Evolutionary conservation across 805 yeast species (phyloP).

Genomic region (Sugiyamaella americana): DNA sequence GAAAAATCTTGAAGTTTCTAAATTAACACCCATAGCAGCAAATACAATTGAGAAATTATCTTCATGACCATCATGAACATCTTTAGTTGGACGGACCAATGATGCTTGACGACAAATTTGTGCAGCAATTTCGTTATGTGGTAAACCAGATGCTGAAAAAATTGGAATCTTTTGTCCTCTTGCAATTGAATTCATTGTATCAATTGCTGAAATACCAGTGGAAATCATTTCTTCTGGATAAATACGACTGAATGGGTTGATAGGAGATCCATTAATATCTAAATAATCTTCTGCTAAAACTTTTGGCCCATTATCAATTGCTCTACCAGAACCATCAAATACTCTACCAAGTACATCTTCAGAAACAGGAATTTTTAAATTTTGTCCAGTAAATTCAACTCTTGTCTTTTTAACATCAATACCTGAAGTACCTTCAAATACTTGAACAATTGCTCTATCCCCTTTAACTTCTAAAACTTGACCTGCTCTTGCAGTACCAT

Average conservation of each 20-base stretch:
- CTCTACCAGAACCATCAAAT: constrained; percentile 98
- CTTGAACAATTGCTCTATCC: constrained; percentile 95
- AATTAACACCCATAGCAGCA: constrained; percentile 99
- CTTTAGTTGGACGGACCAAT: constrained; percentile 97
- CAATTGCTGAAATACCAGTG: constrained; percentile 97
- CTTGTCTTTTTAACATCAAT: constrained; percentile 96
- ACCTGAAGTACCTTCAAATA: constrained; percentile 98
- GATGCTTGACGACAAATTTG: constrained; percentile 99
- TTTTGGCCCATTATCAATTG: constrained; percentile 96
- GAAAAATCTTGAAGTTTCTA: constrained; percentile 97
- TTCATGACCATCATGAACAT: constrained; percentile 99
- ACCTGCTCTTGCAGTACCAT: constrained; percentile 91
- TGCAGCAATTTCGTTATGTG: constrained; percentile 99
- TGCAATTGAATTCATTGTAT: constrained; percentile 99
- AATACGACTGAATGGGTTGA: constrained; percentile 95
- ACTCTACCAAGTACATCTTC: constrained; percentile 98
- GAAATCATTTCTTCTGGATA: constrained; percentile 99
- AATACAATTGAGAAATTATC: constrained; percentile 98
- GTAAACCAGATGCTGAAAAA: constrained; percentile 98
- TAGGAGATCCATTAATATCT: constrained; percentile 98
- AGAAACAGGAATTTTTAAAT: constrained; percentile 86
- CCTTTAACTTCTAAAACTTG: constrained; percentile 98
- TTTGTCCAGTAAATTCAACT: constrained; percentile 95
- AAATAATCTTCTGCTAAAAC: constrained; percentile 97
- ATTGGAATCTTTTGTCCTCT: constrained; percentile 99